phyloP scores from a whole-genome alignment of 306 rosid genomes.

The barrel medic (Medicago truncatula) region MtrunA17r5.0-ANR NC_053049.1:24681501-24682000 shows the following conservation, averaged over 20 bases:
- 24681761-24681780: background rate
- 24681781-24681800: background rate
- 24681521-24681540: background rate
- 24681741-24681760: background rate
- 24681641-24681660: background rate
- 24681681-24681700: constrained; percentile 12
- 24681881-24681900: background rate
- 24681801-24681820: background rate
- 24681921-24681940: background rate
- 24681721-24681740: constrained; percentile 1
- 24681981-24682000: too few species aligned
- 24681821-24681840: background rate
- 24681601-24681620: background rate
- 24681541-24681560: background rate
- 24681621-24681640: background rate
- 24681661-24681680: background rate
- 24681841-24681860: background rate
- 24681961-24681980: too few species aligned
- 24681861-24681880: constrained; percentile 5
- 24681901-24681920: background rate
- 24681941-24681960: background rate
- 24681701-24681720: constrained; percentile 14
- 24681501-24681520: background rate
- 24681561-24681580: background rate
- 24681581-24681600: background rate